These are phyloP conservation scores for Hemisphaericaspora subhashii DNA, from an alignment of 1,139 yeast species.

Conservation along the genomic window DNA sequence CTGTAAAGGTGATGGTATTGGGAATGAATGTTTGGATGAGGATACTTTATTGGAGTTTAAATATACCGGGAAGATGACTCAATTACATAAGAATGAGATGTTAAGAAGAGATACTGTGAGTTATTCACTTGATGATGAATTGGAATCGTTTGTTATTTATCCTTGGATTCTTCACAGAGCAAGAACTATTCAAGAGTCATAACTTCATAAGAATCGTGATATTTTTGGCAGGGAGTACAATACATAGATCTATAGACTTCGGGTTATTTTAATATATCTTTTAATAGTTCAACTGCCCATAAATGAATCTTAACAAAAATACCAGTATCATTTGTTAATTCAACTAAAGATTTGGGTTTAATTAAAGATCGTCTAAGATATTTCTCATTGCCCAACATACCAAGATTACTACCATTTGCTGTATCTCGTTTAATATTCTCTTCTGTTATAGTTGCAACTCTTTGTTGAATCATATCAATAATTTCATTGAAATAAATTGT, in stretches of 20 bases:
- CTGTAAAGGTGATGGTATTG: constrained; percentile 22
- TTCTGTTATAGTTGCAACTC: constrained; percentile 31
- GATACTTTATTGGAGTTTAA: constrained; percentile 19
- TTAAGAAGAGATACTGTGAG: neutral
- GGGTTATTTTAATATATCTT: constrained; percentile 12
- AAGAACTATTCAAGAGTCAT: too few relatives aligned
- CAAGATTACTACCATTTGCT: constrained; percentile 16
- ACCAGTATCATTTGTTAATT: constrained; percentile 57
- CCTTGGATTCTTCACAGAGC: too few relatives aligned
- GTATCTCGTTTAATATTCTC: constrained; percentile 8
- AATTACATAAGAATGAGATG: neutral
- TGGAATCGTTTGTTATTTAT: neutral
- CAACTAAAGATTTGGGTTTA: constrained; percentile 59
- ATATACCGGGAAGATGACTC: constrained; percentile 14
- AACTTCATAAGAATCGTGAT: too few relatives aligned
- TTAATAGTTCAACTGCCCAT: constrained; percentile 57
- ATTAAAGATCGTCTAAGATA: constrained; percentile 52
- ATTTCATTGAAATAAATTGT: constrained; percentile 51
- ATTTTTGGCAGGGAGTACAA: too few relatives aligned
- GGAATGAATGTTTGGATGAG: constrained; percentile 21
- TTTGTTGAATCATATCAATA: constrained; percentile 47
- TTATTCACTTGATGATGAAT: neutral
- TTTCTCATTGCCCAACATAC: constrained; percentile 48
- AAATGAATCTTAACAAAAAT: constrained; percentile 66
- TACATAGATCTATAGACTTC: too few relatives aligned